Evolutionary conservation across 1,139 yeast species (phyloP).

Genomic region (Spathaspora jeffriesii): DNA sequence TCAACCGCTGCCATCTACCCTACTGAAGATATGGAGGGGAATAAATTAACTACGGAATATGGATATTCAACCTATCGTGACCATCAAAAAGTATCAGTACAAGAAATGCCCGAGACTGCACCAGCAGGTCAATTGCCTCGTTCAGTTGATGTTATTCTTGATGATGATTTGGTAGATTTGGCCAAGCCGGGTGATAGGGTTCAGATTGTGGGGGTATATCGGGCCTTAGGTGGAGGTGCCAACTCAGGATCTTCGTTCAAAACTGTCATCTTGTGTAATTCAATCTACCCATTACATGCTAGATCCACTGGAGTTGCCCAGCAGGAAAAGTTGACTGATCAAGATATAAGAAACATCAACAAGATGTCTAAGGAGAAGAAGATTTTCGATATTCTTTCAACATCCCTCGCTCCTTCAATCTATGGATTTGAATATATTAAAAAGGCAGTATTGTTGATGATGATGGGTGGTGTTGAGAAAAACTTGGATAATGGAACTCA

Average conservation of each 20-base stretch:
- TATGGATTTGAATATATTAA: conserved; percentile 93
- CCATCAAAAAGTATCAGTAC: conserved; percentile 91
- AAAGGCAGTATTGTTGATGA: conserved; percentile 87
- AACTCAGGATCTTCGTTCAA: conserved; percentile 68
- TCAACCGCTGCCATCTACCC: conserved; percentile 90
- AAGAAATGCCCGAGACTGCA: conserved; percentile 98
- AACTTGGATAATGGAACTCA: conserved; percentile 95
- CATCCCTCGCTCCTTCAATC: conserved; percentile 93
- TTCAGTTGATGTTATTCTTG: conserved; percentile 85
- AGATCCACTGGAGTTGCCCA: conserved; percentile 86
- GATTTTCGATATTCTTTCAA: conserved; percentile 77
- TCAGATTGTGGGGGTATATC: conserved; percentile 91
- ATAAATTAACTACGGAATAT: conserved; percentile 85
- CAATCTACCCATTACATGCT: conserved; percentile 86
- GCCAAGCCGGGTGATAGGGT: conserved; percentile 97
- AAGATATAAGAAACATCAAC: conserved; percentile 86
- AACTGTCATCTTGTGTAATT: conserved; percentile 82
- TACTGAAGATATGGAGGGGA: conserved; percentile 89
- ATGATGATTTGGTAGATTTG: conserved; percentile 90
- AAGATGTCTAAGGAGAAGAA: conserved; percentile 65
- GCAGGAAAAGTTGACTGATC: conserved; percentile 72
- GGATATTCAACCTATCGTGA: conserved; percentile 94
- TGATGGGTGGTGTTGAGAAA: conserved; percentile 93
- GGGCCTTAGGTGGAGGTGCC: conserved; percentile 86
- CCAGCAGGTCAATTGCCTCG: conserved; percentile 99